Percentiles rank a stretch among this genome's conserved stretches.
Conservation (phyloP, 768 basidiomycete species). For the Plicaturopsis crispa region DNA sequence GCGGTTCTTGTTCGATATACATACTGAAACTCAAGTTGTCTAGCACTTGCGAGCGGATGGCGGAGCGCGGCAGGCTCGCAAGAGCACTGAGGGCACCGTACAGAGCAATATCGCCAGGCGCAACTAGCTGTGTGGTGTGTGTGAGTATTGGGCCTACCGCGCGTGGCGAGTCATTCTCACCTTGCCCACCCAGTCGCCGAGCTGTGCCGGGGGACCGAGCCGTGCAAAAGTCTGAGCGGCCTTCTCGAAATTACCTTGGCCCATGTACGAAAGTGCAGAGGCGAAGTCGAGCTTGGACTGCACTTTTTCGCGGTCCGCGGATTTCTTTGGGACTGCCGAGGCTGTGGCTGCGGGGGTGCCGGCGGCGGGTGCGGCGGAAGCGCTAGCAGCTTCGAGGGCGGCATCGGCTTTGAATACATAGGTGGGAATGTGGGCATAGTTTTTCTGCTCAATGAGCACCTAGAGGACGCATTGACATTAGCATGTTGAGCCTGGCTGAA, state of each 20-base stretch:
- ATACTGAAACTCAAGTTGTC: slow-evolving; percentile 64
- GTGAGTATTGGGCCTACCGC: too few relatives aligned
- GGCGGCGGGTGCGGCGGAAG: slow-evolving; percentile 19
- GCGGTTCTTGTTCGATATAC: slow-evolving; percentile 83
- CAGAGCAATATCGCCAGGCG: slow-evolving; percentile 79
- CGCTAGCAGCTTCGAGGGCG: slow-evolving; percentile 59
- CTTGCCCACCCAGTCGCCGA: slow-evolving; percentile 77
- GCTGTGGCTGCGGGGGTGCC: slow-evolving; percentile 12
- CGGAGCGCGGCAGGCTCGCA: slow-evolving; percentile 61
- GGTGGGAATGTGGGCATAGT: slow-evolving; percentile 82
- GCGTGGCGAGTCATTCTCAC: slow-evolving; percentile 33
- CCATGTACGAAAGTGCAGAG: slow-evolving; percentile 67
- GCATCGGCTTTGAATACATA: slow-evolving; percentile 96
- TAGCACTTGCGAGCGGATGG: slow-evolving; percentile 60
- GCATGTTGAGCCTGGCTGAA: background rate
- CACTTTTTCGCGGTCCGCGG: slow-evolving; percentile 55
- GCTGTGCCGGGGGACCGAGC: slow-evolving; percentile 52
- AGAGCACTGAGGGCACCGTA: slow-evolving; percentile 83
- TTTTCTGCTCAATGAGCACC: slow-evolving; percentile 81
- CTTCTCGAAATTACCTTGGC: slow-evolving; percentile 67
- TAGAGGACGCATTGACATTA: slow-evolving; percentile 19
- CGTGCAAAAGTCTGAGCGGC: slow-evolving; percentile 71
- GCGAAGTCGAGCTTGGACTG: slow-evolving; percentile 80
- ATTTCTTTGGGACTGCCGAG: slow-evolving; percentile 28
- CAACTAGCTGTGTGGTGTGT: slow-evolving; percentile 45